These are phyloP conservation scores for Cenchrus americanus DNA, from an alignment of 176 grass and related monocot genomes.

Conservation along the genomic window DNA sequence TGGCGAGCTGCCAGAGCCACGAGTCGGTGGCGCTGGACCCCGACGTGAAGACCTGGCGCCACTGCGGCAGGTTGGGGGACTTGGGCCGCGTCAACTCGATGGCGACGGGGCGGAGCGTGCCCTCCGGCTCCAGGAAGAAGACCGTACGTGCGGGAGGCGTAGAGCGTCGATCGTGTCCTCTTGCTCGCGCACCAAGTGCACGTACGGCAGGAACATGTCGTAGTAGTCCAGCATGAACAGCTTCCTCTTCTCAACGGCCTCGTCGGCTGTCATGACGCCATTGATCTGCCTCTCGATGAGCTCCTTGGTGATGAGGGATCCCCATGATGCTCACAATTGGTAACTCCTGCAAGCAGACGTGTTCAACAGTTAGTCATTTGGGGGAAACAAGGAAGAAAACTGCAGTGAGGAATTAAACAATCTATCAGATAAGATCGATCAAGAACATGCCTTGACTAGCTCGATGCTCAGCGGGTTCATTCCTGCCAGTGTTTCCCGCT, in stretches of 20 bases:
- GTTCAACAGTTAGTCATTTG: neutral
- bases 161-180: slow-evolving; percentile 54
- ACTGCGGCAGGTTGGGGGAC: slow-evolving; percentile 23
- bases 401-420: too few relatives aligned
- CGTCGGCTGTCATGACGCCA: slow-evolving; percentile 56
- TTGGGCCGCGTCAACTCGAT: slow-evolving; percentile 67
- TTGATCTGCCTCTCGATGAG: slow-evolving; percentile 49
- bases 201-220: slow-evolving; percentile 69
- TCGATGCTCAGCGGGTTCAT: slow-evolving; percentile 64
- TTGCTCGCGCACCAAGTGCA: slow-evolving; percentile 52
- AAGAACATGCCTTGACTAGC: slow-evolving; percentile 36
- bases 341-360: slow-evolving; percentile 57
- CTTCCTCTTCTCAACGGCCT: slow-evolving; percentile 58
- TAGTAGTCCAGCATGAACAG: slow-evolving; percentile 85
- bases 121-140: slow-evolving; percentile 54
- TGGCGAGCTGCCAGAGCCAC: slow-evolving; percentile 84
- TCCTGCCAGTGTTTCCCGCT: slow-evolving; percentile 64
- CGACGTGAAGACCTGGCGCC: slow-evolving; percentile 59
- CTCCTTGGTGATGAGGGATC: slow-evolving; percentile 52
- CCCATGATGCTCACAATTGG: slow-evolving; percentile 56
- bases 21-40: slow-evolving; percentile 31
- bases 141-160: slow-evolving; percentile 69
- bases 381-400: too few relatives aligned
- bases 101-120: slow-evolving; percentile 61
- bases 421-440: too few relatives aligned